A percentile compares a stretch with the other conserved stretches of the same genome.
phyloP scores from a whole-genome alignment of 1,284 basidiomycete genomes.

The Vanrija sp. region DNA sequence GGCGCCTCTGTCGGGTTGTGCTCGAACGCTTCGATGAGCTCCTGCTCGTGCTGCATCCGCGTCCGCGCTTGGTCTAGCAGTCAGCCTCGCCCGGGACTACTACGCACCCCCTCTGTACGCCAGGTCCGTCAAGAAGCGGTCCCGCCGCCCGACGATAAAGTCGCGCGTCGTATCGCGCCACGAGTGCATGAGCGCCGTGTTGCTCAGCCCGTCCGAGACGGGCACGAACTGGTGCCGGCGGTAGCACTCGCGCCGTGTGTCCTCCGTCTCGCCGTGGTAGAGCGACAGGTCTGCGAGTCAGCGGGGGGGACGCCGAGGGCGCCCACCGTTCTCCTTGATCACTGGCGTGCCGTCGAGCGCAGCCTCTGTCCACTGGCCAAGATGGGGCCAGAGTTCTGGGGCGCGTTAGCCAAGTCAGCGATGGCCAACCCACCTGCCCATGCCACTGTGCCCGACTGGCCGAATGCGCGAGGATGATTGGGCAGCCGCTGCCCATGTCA shows the following conservation, averaged over 20 bases:
- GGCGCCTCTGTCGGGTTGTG: slow-evolving; percentile 35
- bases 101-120: slow-evolving; percentile 39
- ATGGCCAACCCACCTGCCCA: slow-evolving; percentile 33
- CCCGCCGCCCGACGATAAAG: slow-evolving; percentile 29
- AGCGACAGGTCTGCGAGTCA: slow-evolving; percentile 27
- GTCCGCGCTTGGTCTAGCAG: slow-evolving; percentile 31
- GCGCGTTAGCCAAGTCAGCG: not conserved
- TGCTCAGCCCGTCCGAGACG: slow-evolving; percentile 39
- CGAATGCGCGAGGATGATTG: slow-evolving; percentile 44
- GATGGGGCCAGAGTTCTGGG: slow-evolving; percentile 35
- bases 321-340: slow-evolving; percentile 39
- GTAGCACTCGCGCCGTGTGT: slow-evolving; percentile 22
- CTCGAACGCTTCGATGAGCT: slow-evolving; percentile 35
- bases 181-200: slow-evolving; percentile 13
- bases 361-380: slow-evolving; percentile 40
- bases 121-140: slow-evolving; percentile 33
- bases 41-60: slow-evolving; percentile 34
- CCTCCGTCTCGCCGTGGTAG: not conserved
- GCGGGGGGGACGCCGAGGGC: not conserved
- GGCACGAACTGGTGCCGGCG: slow-evolving; percentile 42
- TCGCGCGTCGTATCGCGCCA: slow-evolving; percentile 18
- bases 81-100: not conserved
- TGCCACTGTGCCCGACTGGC: slow-evolving; percentile 35
- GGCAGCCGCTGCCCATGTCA: slow-evolving; percentile 4
- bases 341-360: slow-evolving; percentile 40